These are phyloP conservation scores for Ceraceosorus bombacis DNA, from an alignment of 1,284 basidiomycete species.

Conservation along the genomic window DNA sequence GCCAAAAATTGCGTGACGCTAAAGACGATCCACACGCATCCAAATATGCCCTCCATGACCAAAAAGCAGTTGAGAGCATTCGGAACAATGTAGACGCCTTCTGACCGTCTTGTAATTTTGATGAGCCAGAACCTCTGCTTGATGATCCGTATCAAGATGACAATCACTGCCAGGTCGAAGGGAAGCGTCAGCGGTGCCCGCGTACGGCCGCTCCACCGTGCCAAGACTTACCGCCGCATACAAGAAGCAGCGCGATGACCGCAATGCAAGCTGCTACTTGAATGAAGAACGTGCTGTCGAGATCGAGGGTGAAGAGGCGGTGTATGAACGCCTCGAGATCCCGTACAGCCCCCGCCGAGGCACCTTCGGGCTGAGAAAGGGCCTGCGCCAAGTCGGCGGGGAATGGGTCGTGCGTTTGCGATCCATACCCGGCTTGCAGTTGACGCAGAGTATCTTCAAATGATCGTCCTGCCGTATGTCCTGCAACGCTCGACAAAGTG, in stretches of 20 bases:
- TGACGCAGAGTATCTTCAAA: too few species aligned
- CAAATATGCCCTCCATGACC: constrained; percentile 9
- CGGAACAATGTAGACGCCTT: constrained; percentile 16
- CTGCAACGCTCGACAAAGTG: too few species aligned
- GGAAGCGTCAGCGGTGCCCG: neutral
- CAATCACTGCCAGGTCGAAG: neutral
- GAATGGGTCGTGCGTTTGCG: too few species aligned
- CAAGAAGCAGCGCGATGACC: constrained; percentile 1
- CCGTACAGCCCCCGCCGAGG: neutral
- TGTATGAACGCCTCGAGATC: neutral
- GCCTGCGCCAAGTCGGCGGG: neutral
- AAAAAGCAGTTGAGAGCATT: constrained; percentile 30
- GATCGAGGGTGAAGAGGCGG: neutral
- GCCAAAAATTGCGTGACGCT: constrained; percentile 14
- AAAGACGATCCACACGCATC: constrained; percentile 20
- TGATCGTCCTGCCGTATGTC: too few species aligned
- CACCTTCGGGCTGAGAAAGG: neutral
- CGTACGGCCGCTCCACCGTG: neutral
- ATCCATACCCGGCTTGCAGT: too few species aligned
- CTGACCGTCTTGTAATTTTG: constrained; percentile 5
- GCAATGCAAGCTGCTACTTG: constrained; percentile 1
- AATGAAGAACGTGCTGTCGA: constrained; percentile 6
- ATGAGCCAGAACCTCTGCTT: constrained; percentile 1
- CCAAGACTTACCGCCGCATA: neutral
- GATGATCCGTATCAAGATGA: constrained; percentile 4